Base-by-base conservation (phyloP, 2,329 filamentous ascomycete genomes). In the Fusarium annulatum region DNA sequence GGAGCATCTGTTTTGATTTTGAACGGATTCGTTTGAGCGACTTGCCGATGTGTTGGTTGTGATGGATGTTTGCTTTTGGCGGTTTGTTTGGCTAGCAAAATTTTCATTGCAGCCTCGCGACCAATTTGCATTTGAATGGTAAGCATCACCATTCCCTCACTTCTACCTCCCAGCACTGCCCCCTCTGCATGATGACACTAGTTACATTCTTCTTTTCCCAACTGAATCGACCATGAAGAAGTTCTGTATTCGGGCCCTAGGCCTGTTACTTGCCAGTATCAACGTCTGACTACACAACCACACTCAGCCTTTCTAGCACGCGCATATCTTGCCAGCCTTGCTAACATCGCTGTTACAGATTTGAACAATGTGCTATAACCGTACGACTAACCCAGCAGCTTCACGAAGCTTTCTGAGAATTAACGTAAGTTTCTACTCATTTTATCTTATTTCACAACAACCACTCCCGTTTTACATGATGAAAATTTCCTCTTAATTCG, bases 231-330 rank as follows among this genome's bases (percentile, higher is more conserved):
- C 92, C 91, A 92, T 95, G 93, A 94, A 90, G 91, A 94, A 91
- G 65, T 86, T 85, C 81, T 86, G 87, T 88, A 86, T 88, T 86
- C 90, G 91, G 91, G 90, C 86, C 85, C 84, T 84, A 84, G 82
- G 88, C 90, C 91, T 94, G 93, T 92, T 95, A 95, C 93, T 95
- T 93, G 93, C 93, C 93, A 95, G 93, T 95, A 95, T 92, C 87
- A 86, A 88, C 91, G 91, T 93, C 93, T 94, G 93, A 94, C 79
- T 78, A 73, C 72, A 76, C 61, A 55, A 51, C 41, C 42, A 74
- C 56, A 53, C 61, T 43, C 61, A 45, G n/a, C 45, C 55, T 53
- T 67, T 61, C 39, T 59, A 43, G 49, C 45, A 63, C 16, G 8
- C 18, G 30, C 45, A 33, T 64, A 41, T 26, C 23, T 45, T 48